phyloP scores from a whole-genome alignment of 805 yeast species.

The Ogataea paraovalis region DNA sequence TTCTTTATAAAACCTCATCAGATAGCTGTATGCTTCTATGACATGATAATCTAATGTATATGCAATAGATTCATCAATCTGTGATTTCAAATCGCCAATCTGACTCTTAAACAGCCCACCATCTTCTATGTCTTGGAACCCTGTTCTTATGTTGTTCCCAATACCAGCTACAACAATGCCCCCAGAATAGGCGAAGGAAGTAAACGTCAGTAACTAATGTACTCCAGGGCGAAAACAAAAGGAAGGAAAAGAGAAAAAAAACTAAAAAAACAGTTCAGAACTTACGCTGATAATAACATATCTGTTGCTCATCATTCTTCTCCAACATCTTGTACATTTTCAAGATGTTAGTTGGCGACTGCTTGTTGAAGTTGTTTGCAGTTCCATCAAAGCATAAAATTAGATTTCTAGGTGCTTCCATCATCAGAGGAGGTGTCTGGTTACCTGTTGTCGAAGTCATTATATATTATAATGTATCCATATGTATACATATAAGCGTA shows the following conservation, averaged over 20 bases:
- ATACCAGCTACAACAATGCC: constrained; percentile 43
- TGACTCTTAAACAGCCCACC: constrained; percentile 15
- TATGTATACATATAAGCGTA: not conserved
- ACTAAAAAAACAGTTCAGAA: not conserved
- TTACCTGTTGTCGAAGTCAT: not conserved
- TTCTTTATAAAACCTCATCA: constrained; percentile 43
- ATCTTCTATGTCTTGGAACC: constrained; percentile 26
- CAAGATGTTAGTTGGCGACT: constrained; percentile 51
- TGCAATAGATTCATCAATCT: constrained; percentile 39
- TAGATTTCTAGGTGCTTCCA: constrained; percentile 35
- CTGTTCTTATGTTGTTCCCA: constrained; percentile 48
- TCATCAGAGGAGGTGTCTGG: not conserved
- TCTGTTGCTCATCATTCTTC: constrained; percentile 39
- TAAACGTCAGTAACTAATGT: not conserved
- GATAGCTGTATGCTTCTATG: constrained; percentile 50
- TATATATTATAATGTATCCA: not conserved
- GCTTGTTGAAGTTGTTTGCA: constrained; percentile 51
- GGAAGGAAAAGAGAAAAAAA: not conserved
- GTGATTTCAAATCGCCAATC: constrained; percentile 11
- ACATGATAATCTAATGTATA: constrained; percentile 53
- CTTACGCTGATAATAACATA: constrained; percentile 58
- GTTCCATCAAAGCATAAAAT: constrained; percentile 65
- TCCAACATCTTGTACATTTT: constrained; percentile 50
- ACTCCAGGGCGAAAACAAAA: not conserved
- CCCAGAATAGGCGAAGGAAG: no score